Base-by-base conservation (phyloP, 208 protist species). In the Strigomonas culicis region DNA sequence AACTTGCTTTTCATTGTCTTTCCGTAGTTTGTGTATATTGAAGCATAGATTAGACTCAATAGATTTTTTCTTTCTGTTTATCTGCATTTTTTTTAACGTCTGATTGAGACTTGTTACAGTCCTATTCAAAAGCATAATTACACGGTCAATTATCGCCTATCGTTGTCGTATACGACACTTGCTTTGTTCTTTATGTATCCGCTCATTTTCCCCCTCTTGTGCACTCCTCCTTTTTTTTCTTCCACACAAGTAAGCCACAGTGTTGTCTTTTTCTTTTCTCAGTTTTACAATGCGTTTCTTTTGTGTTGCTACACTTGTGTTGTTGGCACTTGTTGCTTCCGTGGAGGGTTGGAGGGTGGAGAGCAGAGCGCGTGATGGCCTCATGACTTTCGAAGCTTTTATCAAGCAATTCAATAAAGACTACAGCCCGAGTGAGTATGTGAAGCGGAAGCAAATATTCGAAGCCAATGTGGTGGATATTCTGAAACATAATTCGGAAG, bases 391-490 rank as follows among this genome's bases (percentile, higher is more conserved):
- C 27, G 36, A 51, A 3, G 39, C 28, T 8, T 83, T 78, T 50
- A 34, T 85, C 36, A 52, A n/a, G 0, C 22, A 74, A 4, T 79
- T 74, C 63, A 43, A 66, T 17, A 84, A 86, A 41, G 59, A 53
- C 1, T 86, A 86, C 59, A 72, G 22, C 27, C 59, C 56, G 0
- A 31, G 63, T 13, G 75, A 88, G 51, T 85, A 80, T 34, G 39
- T 47, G 4, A 73, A 39, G 17, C 65, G 81, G 10, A 66, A 63
- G 41, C 55, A 47, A 15, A 70, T 87, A 2, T 89, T 82, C 36
- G 52, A 77, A 21, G 13, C 15, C 15, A 75, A 68, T 8, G 1
- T 84, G 4, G 47, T 11, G 32, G 63, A 79, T n/a, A 67, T 87
- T n/a, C 31, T 49, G 21, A 13, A 36, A 4, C 80, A 81, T 57